Conservation (phyloP, 1,284 basidiomycete species). For the Phaffia rhodozyma region DNA sequence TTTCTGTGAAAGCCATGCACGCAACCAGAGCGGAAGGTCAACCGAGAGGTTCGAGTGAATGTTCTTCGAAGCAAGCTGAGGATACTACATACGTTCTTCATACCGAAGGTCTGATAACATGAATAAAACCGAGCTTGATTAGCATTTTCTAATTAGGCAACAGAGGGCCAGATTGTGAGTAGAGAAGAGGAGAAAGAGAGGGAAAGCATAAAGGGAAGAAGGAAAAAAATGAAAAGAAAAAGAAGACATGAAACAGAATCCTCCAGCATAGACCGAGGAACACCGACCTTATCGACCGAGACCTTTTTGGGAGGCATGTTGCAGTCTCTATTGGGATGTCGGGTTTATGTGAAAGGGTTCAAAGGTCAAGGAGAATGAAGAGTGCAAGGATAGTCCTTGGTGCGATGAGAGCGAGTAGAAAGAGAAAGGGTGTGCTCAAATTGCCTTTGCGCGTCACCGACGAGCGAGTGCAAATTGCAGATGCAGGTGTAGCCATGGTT, state of each 20-base stretch:
- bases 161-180: slow-evolving; percentile 21
- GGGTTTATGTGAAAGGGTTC: background rate
- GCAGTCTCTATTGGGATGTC: background rate
- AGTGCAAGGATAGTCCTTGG: background rate
- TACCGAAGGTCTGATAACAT: slow-evolving; percentile 59
- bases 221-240: slow-evolving; percentile 28
- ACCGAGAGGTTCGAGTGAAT: background rate
- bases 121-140: background rate
- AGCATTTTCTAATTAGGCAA: background rate
- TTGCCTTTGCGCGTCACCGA: too few relatives aligned
- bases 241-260: background rate
- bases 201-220: slow-evolving; percentile 21
- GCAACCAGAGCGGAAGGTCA: slow-evolving; percentile 5
- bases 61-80: background rate
- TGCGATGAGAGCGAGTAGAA: background rate
- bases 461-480: background rate
- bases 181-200: slow-evolving; percentile 30
- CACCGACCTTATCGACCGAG: slow-evolving; percentile 59
- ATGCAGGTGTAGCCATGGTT: background rate
- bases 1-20: slow-evolving; percentile 49
- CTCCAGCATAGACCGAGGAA: slow-evolving; percentile 10
- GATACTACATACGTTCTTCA: slow-evolving; percentile 64
- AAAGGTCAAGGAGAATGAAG: background rate
- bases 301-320: slow-evolving; percentile 63
- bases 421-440: too few relatives aligned